Evolutionary conservation across 1,284 basidiomycete genomes (phyloP).

Genomic region (Lignosus rhinocerotis): DNA sequence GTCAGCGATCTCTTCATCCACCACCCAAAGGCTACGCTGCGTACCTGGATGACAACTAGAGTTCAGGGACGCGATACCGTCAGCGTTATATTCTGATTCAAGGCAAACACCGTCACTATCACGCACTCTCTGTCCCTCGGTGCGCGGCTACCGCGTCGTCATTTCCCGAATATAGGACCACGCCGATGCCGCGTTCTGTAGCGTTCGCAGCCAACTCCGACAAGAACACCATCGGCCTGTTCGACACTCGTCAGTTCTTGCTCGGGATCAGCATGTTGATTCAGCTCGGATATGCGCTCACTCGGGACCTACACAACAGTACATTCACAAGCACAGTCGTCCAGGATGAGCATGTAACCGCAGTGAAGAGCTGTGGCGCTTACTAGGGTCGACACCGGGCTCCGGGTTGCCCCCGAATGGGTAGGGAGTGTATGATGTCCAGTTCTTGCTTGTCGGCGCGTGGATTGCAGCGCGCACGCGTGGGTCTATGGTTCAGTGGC

Average conservation of each 20-base stretch:
- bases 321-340: background rate
- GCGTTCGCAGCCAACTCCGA: constrained; percentile 65
- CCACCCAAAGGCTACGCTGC: background rate
- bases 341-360: background rate
- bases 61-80: background rate
- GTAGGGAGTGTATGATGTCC: constrained; percentile 38
- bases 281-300: background rate
- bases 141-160: constrained; percentile 68
- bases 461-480: constrained; percentile 59
- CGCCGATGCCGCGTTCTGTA: constrained; percentile 45
- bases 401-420: constrained; percentile 29
- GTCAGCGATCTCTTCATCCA: background rate
- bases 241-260: background rate
- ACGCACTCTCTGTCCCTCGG: constrained; percentile 59
- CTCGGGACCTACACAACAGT: background rate
- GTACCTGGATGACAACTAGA: constrained; percentile 63
- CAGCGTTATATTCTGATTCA: background rate
- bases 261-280: background rate
- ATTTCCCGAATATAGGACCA: constrained; percentile 68
- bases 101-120: background rate
- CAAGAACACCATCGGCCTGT: constrained; percentile 63
- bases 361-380: background rate
- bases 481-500: constrained; percentile 40
- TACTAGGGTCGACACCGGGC: background rate
- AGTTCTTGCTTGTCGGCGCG: constrained; percentile 64